Percentiles rank a stretch among this genome's conserved stretches.
Evolutionary conservation across 2,329 filamentous ascomycete species (phyloP).

Genomic region (Fusarium hainanense): DNA sequence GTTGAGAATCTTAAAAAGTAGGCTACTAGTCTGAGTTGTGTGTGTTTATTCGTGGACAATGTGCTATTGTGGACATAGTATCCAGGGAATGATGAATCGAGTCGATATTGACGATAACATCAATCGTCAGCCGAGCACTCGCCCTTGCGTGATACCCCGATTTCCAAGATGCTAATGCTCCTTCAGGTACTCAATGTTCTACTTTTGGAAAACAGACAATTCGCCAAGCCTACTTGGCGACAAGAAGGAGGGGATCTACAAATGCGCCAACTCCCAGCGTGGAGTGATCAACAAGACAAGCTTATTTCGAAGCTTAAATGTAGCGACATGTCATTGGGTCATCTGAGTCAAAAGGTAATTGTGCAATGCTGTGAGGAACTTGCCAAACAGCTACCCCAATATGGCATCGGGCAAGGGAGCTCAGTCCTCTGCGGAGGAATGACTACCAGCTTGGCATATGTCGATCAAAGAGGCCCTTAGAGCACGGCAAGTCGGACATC

Average conservation of each 20-base stretch:
- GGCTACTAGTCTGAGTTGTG: background rate
- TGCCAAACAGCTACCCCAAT: background rate
- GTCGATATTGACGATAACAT: conserved; percentile 7
- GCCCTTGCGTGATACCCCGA: conserved; percentile 1
- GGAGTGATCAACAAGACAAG: conserved; percentile 36
- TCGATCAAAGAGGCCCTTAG: conserved; percentile 22
- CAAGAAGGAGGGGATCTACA: conserved; percentile 6
- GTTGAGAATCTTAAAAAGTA: background rate
- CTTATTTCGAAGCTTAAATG: conserved; percentile 45
- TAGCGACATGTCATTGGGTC: conserved; percentile 2
- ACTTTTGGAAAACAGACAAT: background rate
- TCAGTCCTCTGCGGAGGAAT: conserved; percentile 10
- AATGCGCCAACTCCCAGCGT: conserved; percentile 27
- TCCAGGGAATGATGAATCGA: background rate
- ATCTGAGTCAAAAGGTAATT: conserved; percentile 16
- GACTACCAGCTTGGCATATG: conserved; percentile 34
- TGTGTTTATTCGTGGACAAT: background rate
- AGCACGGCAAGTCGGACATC: conserved; percentile 36
- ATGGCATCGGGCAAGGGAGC: conserved; percentile 12
- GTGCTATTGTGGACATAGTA: background rate
- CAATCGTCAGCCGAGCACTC: conserved; percentile 23
- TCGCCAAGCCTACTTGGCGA: conserved; percentile 16
- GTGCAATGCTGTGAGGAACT: background rate
- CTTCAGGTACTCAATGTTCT: background rate
- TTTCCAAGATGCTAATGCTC: background rate